Percentiles rank a stretch among this genome's conserved stretches.
These are phyloP conservation scores for Zygosaccharomyces siamensis DNA, from an alignment of 805 yeast species.

Conservation along the genomic window DNA sequence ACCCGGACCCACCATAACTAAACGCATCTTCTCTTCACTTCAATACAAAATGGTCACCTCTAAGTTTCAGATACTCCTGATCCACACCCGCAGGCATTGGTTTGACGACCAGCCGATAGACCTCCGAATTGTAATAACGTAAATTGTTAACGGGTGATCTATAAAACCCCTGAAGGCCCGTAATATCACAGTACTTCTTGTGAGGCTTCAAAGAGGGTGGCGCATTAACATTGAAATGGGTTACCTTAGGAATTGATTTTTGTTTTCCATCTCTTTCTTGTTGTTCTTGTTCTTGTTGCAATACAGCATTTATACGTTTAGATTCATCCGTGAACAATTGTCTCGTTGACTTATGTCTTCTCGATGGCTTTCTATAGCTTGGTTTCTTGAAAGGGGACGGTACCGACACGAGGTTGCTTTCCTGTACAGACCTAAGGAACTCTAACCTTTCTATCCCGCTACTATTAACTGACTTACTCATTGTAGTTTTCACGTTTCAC, in stretches of 20 bases:
- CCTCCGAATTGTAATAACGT: constrained; percentile 77
- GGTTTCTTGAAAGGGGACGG: constrained; percentile 58
- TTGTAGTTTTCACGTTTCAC: background rate
- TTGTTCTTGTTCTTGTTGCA: constrained; percentile 15
- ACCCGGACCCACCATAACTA: constrained; percentile 4
- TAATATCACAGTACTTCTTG: constrained; percentile 86
- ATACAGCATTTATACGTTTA: constrained; percentile 46
- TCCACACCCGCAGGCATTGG: constrained; percentile 87
- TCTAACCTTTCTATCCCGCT: constrained; percentile 24
- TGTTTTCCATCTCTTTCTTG: constrained; percentile 20
- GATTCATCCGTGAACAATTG: constrained; percentile 76
- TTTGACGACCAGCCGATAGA: constrained; percentile 65
- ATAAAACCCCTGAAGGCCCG: constrained; percentile 79
- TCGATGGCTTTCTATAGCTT: constrained; percentile 45
- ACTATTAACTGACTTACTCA: background rate
- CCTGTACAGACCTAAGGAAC: constrained; percentile 26
- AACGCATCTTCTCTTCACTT: constrained; percentile 37
- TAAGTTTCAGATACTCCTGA: constrained; percentile 81
- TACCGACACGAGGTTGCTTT: constrained; percentile 16
- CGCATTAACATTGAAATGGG: constrained; percentile 67
- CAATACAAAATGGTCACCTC: constrained; percentile 84
- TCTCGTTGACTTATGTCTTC: constrained; percentile 67
- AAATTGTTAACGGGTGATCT: constrained; percentile 69
- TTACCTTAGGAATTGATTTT: constrained; percentile 48
- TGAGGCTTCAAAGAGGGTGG: constrained; percentile 83